phyloP scores from a whole-genome alignment of 306 rosid genomes.

The Lathyrus oleraceus region DNA sequence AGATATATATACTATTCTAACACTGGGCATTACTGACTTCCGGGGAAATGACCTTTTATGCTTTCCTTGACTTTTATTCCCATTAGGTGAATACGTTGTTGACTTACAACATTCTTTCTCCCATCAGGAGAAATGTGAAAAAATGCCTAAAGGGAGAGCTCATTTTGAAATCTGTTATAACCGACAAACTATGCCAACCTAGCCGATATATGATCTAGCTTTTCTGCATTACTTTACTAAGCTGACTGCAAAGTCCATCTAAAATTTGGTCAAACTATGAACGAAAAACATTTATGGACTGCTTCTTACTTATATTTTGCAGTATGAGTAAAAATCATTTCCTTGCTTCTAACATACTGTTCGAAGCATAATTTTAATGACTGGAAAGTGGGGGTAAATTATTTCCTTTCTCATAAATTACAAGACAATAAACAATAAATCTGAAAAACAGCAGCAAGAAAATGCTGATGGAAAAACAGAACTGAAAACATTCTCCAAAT shows the following conservation, averaged over 20 bases:
- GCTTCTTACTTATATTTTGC: neutral
- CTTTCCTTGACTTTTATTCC: neutral
- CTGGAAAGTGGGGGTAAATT: neutral
- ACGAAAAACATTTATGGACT: neutral
- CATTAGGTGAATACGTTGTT: neutral
- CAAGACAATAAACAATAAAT: neutral
- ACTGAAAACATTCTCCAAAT: neutral
- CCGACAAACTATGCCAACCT: neutral
- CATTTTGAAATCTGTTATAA: neutral
- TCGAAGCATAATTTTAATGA: neutral
- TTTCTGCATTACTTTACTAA: neutral
- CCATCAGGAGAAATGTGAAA: neutral
- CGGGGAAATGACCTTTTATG: neutral
- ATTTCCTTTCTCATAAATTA: neutral
- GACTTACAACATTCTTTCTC: neutral
- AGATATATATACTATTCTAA: too few relatives aligned
- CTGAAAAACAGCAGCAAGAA: neutral
- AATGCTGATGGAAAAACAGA: neutral
- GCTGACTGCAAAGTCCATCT: neutral
- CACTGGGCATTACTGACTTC: neutral
- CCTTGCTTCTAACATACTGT: slow-evolving; percentile 1
- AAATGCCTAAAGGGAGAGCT: neutral
- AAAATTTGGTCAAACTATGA: neutral
- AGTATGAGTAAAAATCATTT: neutral
- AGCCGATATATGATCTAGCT: neutral